Percentiles rank a stretch among this genome's conserved stretches.
Conservation (phyloP, 495 filamentous ascomycete genomes). For the Aspergillus biplanus region DNA sequence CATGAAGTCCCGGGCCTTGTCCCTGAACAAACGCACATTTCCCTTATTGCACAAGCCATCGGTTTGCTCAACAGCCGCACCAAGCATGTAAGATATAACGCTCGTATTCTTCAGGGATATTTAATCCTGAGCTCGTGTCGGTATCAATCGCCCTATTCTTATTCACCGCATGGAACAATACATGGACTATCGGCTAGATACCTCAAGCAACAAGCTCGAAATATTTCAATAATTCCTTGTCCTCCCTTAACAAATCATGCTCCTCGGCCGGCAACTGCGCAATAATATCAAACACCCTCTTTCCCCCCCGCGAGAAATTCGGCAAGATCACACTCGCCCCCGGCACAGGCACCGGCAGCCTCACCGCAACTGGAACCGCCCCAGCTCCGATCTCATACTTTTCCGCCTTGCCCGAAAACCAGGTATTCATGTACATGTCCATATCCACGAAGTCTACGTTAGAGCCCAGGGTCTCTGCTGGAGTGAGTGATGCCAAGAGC, state of each 20-base stretch:
- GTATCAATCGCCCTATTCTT: no score
- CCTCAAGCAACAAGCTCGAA: constrained; percentile 25
- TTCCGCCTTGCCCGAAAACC: constrained; percentile 28
- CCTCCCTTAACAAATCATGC: constrained; percentile 23
- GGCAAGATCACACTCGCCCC: constrained; percentile 30
- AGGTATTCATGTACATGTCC: constrained; percentile 32
- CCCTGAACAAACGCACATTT: no score
- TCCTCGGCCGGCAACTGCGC: constrained; percentile 25
- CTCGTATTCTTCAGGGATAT: no score
- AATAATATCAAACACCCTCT: constrained; percentile 26
- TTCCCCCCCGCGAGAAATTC: constrained; percentile 22
- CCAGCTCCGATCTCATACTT: constrained; percentile 29
- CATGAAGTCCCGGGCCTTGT: no score
- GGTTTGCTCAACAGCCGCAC: no score
- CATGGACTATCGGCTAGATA: no score
- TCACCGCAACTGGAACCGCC: constrained; percentile 21
- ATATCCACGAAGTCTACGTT: constrained; percentile 28
- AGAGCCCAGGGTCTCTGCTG: constrained; percentile 23
- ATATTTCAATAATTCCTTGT: constrained; percentile 29
- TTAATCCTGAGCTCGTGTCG: no score
- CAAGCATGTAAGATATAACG: no score
- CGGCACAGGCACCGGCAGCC: constrained; percentile 14
- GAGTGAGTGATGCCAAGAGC: constrained; percentile 23
- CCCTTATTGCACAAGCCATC: no score
- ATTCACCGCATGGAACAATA: no score